phyloP scores from a whole-genome alignment of 1,284 basidiomycete genomes.

The Ganoderma resinaceum region DNA sequence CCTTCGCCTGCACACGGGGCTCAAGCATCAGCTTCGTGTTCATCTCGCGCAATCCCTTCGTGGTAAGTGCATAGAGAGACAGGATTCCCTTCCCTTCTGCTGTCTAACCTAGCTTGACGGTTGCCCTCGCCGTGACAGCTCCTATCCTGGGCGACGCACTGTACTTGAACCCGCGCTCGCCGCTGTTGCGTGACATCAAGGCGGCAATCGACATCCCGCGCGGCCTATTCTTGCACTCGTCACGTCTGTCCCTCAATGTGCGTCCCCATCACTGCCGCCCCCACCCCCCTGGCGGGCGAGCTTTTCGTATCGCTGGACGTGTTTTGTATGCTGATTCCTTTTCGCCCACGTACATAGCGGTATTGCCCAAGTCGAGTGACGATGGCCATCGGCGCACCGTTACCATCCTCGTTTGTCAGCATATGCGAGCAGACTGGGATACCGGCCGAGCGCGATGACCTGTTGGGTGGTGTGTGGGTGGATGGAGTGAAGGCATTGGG shows the following conservation, averaged over 20 bases:
- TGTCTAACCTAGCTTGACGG: slow-evolving; percentile 15
- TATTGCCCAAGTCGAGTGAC: slow-evolving; percentile 52
- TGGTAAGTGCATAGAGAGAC: slow-evolving; percentile 43
- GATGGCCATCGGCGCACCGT: slow-evolving; percentile 58
- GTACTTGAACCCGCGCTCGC: slow-evolving; percentile 48
- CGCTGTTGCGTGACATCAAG: slow-evolving; percentile 34
- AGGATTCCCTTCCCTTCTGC: not conserved
- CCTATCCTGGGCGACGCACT: slow-evolving; percentile 69
- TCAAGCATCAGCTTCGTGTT: slow-evolving; percentile 77
- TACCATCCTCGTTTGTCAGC: slow-evolving; percentile 57
- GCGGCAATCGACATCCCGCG: slow-evolving; percentile 45
- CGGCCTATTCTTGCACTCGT: slow-evolving; percentile 68
- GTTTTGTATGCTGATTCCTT: not conserved
- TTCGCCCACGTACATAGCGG: slow-evolving; percentile 46
- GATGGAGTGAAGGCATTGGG: slow-evolving; percentile 46
- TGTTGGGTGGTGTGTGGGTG: slow-evolving; percentile 54
- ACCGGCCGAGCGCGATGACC: slow-evolving; percentile 43
- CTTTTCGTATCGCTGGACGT: too few species aligned
- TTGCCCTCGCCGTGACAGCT: slow-evolving; percentile 45
- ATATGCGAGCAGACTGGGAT: slow-evolving; percentile 54
- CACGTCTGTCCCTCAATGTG: slow-evolving; percentile 61
- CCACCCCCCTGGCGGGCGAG: not conserved
- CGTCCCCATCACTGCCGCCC: slow-evolving; percentile 33
- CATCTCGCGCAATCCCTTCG: slow-evolving; percentile 62
- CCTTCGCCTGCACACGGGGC: slow-evolving; percentile 63